These are phyloP conservation scores for Moringa oleifera DNA, from an alignment of 345 rosid species.

Conservation along the genomic window DNA sequence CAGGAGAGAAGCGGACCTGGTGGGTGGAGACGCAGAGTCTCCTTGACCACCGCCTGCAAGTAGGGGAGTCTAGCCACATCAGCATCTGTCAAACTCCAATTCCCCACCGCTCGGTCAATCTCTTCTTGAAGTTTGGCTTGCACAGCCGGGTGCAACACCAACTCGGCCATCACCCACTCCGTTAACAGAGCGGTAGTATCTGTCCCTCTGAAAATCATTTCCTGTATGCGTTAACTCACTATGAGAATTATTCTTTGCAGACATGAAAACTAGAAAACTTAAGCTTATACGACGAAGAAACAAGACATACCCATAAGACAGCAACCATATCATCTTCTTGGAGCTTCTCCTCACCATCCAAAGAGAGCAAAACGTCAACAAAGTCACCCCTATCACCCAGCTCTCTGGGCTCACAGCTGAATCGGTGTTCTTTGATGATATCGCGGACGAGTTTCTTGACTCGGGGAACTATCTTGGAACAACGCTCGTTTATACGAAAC, in stretches of 20 bases:
- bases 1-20: slow-evolving; percentile 92
- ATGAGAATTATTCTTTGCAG: too few relatives aligned
- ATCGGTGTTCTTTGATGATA: slow-evolving; percentile 56
- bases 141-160: slow-evolving; percentile 53
- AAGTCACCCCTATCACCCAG: slow-evolving; percentile 41
- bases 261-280: too few relatives aligned
- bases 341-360: slow-evolving; percentile 71
- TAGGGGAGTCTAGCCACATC: slow-evolving; percentile 58
- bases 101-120: slow-evolving; percentile 19
- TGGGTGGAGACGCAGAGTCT: slow-evolving; percentile 69
- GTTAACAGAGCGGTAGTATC: slow-evolving; percentile 85
- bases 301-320: slow-evolving; percentile 65
- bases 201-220: slow-evolving; percentile 90
- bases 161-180: slow-evolving; percentile 89
- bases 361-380: slow-evolving; percentile 70
- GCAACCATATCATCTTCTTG: slow-evolving; percentile 82
- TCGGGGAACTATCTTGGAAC: slow-evolving; percentile 65
- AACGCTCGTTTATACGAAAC: slow-evolving; percentile 44
- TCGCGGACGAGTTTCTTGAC: slow-evolving; percentile 46
- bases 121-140: slow-evolving; percentile 53
- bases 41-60: slow-evolving; percentile 73
- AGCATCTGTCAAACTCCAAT: slow-evolving; percentile 31
- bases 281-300: too few relatives aligned
- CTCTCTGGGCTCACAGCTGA: slow-evolving; percentile 13
- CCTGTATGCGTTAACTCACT: slow-evolving; percentile 32